Evolutionary conservation across 1,284 basidiomycete genomes (phyloP).

Genomic region (Trichosporon sp.): DNA sequence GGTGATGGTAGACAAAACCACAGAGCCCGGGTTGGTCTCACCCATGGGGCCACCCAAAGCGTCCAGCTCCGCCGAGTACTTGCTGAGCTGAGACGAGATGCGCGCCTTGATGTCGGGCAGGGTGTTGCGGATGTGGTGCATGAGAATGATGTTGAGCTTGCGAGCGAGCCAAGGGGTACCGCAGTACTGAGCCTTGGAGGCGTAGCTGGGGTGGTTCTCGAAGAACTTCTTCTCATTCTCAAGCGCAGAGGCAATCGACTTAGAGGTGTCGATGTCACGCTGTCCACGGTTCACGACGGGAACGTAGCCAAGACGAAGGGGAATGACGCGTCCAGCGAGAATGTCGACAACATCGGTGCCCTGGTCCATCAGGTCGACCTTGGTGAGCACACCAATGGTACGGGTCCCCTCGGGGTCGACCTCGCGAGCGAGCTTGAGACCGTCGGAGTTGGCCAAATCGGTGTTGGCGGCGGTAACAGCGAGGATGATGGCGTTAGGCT

Average conservation of each 20-base stretch:
- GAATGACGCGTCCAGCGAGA: conserved; percentile 89
- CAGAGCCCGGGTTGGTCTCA: conserved; percentile 75
- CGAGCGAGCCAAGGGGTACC: conserved; percentile 96
- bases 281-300: conserved; percentile 97
- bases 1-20: conserved; percentile 92
- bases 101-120: conserved; percentile 95
- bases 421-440: conserved; percentile 90
- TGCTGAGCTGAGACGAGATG: conserved; percentile 79
- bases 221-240: conserved; percentile 90
- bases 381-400: conserved; percentile 96
- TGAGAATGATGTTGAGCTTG: conserved; percentile 96
- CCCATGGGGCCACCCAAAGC: conserved; percentile 83
- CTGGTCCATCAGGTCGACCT: conserved; percentile 95
- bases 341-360: conserved; percentile 99
- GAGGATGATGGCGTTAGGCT: conserved; percentile 75
- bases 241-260: conserved; percentile 76
- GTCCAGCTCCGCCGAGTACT: conserved; percentile 77
- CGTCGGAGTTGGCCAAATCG: conserved; percentile 97
- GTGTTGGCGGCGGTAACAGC: conserved; percentile 95
- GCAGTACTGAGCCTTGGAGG: conserved; percentile 89
- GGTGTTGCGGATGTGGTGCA: conserved; percentile 95
- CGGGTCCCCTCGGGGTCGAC: conserved; percentile 92
- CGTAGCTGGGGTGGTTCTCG: conserved; percentile 86
- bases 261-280: conserved; percentile 86
- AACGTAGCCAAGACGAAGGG: conserved; percentile 90